Evolutionary conservation across 2,329 filamentous ascomycete species (phyloP).

Genomic region (Raffaelea albimanens): DNA sequence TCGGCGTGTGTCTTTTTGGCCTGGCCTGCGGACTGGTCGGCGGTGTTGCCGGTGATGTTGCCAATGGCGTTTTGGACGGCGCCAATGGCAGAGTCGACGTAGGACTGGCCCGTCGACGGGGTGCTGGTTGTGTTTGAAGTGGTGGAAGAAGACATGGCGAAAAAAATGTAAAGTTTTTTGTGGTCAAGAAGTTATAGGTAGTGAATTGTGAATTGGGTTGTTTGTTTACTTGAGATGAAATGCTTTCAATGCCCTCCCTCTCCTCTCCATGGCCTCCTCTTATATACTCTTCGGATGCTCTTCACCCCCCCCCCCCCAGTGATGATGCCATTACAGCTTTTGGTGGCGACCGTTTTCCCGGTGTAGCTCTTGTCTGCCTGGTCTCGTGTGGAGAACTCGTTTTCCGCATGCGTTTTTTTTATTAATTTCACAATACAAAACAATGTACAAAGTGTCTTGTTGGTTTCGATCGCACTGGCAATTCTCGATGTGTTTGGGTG

Average conservation of each 20-base stretch:
- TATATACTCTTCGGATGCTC: too few species aligned
- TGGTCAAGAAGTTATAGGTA: neutral
- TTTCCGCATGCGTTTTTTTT: too few species aligned
- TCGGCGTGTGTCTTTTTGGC: conserved; percentile 56
- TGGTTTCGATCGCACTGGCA: neutral
- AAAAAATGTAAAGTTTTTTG: conserved; percentile 12
- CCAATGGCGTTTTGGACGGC: conserved; percentile 64
- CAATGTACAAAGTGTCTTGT: neutral
- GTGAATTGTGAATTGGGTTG: too few species aligned
- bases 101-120: conserved; percentile 72
- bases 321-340: neutral
- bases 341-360: too few species aligned
- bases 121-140: conserved; percentile 8
- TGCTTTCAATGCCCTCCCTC: too few species aligned
- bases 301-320: too few species aligned
- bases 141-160: conserved; percentile 24
- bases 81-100: conserved; percentile 64
- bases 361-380: too few species aligned
- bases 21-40: conserved; percentile 57
- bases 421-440: too few species aligned
- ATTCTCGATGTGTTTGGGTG: too few species aligned
- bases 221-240: too few species aligned
- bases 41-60: conserved; percentile 60
- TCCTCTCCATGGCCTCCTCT: too few species aligned
- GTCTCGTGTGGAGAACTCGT: too few species aligned